These are phyloP conservation scores for Rosellinia necatrix DNA, from an alignment of 2,329 filamentous ascomycete species.

Conservation along the genomic window DNA sequence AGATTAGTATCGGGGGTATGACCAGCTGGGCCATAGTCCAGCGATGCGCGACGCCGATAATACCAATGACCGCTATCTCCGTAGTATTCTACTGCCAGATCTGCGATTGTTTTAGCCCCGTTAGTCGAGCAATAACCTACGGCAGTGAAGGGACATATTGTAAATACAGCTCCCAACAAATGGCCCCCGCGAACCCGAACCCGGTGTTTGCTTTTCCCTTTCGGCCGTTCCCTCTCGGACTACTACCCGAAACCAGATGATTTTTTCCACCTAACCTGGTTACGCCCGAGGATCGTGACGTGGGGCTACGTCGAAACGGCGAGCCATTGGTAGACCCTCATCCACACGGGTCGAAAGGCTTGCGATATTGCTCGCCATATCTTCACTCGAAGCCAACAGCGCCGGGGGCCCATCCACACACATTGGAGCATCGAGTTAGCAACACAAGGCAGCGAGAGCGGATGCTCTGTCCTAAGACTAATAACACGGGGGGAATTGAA, in stretches of 20 bases:
- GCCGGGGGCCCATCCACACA: neutral
- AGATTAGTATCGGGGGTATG: neutral
- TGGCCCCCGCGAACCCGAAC: neutral
- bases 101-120: neutral
- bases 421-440: slow-evolving; percentile 6
- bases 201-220: neutral
- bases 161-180: neutral
- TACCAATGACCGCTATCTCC: neutral
- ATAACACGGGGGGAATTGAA: slow-evolving; percentile 2
- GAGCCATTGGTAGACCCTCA: neutral
- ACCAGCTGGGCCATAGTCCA: neutral
- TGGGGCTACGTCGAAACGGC: neutral
- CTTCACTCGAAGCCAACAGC: neutral
- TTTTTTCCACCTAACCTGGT: neutral
- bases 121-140: neutral
- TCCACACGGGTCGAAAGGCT: neutral
- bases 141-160: neutral
- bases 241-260: neutral
- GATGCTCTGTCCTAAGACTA: neutral
- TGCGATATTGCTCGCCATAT: neutral
- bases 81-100: neutral
- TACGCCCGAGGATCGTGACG: neutral
- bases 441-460: neutral
- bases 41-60: neutral
- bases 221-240: neutral